Evolutionary conservation across 164 flowering plant genomes (phyloP).

Genomic region (Cinnamomum micranthum): DNA sequence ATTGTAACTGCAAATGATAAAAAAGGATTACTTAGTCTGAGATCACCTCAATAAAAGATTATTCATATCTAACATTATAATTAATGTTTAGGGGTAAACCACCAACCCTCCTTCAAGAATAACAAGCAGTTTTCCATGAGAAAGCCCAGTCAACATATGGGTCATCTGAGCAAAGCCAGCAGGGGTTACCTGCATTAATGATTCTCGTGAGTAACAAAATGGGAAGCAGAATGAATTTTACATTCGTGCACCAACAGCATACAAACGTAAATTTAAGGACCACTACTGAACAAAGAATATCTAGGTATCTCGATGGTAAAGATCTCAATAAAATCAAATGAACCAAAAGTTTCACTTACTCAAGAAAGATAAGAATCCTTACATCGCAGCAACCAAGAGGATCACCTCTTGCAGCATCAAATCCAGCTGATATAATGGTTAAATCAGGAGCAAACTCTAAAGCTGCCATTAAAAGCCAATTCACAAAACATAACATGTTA

Average conservation of each 20-base stretch:
- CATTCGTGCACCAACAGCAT: neutral
- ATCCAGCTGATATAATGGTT: slow-evolving; percentile 95
- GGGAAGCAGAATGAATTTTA: neutral
- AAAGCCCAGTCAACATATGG: slow-evolving; percentile 54
- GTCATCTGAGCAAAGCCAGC: slow-evolving; percentile 90
- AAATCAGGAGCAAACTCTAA: slow-evolving; percentile 80
- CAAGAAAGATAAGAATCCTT: slow-evolving; percentile 23
- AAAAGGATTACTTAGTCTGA: neutral
- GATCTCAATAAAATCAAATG: neutral
- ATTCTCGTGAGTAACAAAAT: neutral
- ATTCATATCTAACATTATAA: neutral
- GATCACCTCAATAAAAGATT: neutral
- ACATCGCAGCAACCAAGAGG: slow-evolving; percentile 98
- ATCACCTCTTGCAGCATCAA: slow-evolving; percentile 99
- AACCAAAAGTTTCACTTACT: neutral
- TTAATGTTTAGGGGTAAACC: slow-evolving; percentile 10
- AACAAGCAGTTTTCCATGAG: slow-evolving; percentile 84
- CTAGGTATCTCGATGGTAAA: neutral
- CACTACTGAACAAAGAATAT: neutral
- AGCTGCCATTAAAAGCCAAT: slow-evolving; percentile 47
- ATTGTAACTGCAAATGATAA: slow-evolving; percentile 63
- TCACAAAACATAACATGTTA: neutral
- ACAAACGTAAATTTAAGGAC: neutral
- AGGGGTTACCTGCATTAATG: slow-evolving; percentile 74
- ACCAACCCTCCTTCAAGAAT: slow-evolving; percentile 99